A percentile compares a stretch with the other conserved stretches of the same genome.
phyloP scores from a whole-genome alignment of 306 rosid species.

The Trichosanthes truncata region DNA sequence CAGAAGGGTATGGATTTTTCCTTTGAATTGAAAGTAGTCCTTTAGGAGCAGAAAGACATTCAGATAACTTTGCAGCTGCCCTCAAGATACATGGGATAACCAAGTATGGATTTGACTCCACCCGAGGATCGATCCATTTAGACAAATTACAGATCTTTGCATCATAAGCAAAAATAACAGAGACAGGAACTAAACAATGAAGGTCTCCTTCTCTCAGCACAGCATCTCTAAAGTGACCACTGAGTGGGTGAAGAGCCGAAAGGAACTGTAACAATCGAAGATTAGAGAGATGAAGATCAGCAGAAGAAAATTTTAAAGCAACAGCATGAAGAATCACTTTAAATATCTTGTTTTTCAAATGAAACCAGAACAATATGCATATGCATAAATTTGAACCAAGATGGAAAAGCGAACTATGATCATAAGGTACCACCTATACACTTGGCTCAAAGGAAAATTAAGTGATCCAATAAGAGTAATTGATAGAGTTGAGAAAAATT shows the following conservation, averaged over 20 bases:
- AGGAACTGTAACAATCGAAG: conserved; percentile 54
- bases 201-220: conserved; percentile 57
- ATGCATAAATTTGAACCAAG: background rate
- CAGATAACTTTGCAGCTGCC: conserved; percentile 46
- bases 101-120: conserved; percentile 62
- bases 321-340: background rate
- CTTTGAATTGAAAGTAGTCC: conserved; percentile 54
- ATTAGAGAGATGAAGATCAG: conserved; percentile 16
- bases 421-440: background rate
- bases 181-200: conserved; percentile 51
- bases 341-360: conserved; percentile 1
- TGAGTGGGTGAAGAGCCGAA: conserved; percentile 54
- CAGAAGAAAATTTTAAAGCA: background rate
- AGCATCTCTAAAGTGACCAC: conserved; percentile 77
- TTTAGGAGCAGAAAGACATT: conserved; percentile 34
- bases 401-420: background rate
- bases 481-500: background rate
- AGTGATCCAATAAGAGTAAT: background rate
- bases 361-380: background rate
- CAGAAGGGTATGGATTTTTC: conserved; percentile 50
- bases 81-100: conserved; percentile 38
- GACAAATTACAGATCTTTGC: conserved; percentile 44
- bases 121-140: conserved; percentile 59
- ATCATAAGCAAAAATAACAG: conserved; percentile 52
- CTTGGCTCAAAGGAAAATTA: background rate